Conservation (phyloP, 2,329 filamentous ascomycete genomes). For the Cordyceps javanica region DNA sequence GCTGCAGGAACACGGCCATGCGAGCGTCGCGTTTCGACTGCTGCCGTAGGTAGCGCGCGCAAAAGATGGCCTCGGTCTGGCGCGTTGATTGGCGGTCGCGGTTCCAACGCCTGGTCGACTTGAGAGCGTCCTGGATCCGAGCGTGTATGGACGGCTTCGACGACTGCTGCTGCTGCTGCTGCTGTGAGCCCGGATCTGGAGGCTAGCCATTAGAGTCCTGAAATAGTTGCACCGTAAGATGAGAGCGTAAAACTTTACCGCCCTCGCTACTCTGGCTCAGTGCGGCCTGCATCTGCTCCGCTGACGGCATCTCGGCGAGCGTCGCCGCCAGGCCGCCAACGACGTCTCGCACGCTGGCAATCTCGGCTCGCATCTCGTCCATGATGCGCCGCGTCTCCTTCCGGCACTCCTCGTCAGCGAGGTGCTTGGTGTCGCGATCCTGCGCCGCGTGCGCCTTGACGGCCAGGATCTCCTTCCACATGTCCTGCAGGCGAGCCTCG, state of each 20-base stretch:
- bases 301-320: slow-evolving; percentile 19
- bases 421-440: slow-evolving; percentile 12
- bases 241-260: too few relatives aligned
- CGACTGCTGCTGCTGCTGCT: neutral
- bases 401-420: slow-evolving; percentile 17
- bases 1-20: slow-evolving; percentile 30
- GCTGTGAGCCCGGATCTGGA: neutral
- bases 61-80: slow-evolving; percentile 29
- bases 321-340: slow-evolving; percentile 20
- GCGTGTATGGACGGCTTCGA: slow-evolving; percentile 10
- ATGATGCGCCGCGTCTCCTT: slow-evolving; percentile 17
- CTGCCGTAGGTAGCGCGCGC: slow-evolving; percentile 28
- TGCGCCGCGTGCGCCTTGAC: slow-evolving; percentile 23
- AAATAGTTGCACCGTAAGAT: neutral
- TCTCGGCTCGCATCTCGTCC: slow-evolving; percentile 18
- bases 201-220: neutral
- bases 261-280: slow-evolving; percentile 13
- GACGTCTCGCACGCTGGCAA: slow-evolving; percentile 19
- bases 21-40: slow-evolving; percentile 29
- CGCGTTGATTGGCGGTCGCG: slow-evolving; percentile 30
- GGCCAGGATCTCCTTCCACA: slow-evolving; percentile 26
- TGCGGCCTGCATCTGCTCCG: slow-evolving; percentile 18
- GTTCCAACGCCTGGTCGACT: slow-evolving; percentile 34
- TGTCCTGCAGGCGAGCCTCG: slow-evolving; percentile 23
- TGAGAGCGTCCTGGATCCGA: slow-evolving; percentile 30